Conservation (phyloP, 345 rosid genomes). For the Ricinus communis region DNA sequence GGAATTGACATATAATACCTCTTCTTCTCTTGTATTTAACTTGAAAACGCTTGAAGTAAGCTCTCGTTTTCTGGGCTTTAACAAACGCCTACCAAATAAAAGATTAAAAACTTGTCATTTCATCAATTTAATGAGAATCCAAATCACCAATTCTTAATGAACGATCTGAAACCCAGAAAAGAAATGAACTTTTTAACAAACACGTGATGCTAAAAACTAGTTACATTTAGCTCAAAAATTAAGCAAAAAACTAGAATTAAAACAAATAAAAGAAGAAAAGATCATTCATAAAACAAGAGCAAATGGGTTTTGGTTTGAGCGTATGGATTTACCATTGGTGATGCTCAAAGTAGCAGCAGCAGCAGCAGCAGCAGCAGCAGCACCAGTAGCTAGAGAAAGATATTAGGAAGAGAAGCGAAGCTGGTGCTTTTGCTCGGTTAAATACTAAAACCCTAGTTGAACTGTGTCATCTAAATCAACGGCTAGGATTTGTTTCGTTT, state of each 20-base stretch:
- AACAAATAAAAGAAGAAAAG: neutral
- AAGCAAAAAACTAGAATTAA: too few relatives aligned
- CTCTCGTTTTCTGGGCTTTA: slow-evolving; percentile 49
- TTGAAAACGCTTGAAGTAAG: slow-evolving; percentile 71
- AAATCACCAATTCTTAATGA: neutral
- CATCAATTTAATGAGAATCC: neutral
- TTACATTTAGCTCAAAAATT: neutral
- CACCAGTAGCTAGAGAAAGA: neutral
- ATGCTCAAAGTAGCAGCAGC: neutral
- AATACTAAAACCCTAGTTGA: slow-evolving; percentile 9
- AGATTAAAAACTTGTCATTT: neutral
- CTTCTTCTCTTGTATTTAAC: slow-evolving; percentile 73
- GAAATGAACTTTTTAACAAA: too few relatives aligned
- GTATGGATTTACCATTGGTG: slow-evolving; percentile 3
- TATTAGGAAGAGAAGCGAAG: neutral
- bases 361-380: neutral
- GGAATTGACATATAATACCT: slow-evolving; percentile 31
- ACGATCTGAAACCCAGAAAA: neutral
- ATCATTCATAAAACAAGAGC: neutral
- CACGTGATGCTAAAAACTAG: neutral
- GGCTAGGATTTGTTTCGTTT: neutral
- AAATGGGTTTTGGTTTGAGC: neutral
- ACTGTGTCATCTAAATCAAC: neutral
- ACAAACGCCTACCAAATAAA: slow-evolving; percentile 39
- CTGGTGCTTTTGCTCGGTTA: neutral